Evolutionary conservation across 495 filamentous ascomycete species (phyloP).

Genomic region (Aspergillus heteromorphus): DNA sequence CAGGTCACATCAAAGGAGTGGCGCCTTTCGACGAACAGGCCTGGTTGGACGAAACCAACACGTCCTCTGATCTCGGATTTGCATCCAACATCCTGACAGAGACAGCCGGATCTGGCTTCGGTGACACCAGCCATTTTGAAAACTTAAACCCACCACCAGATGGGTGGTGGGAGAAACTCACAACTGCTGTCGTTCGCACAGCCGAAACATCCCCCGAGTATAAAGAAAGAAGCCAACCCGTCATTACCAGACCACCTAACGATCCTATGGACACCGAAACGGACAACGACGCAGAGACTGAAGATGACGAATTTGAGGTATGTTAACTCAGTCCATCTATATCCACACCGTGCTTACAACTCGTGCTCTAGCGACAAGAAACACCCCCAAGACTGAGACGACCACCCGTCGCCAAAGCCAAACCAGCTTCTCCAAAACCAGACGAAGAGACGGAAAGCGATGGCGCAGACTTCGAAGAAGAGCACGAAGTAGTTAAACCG

Average conservation of each 20-base stretch:
- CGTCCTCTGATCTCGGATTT: constrained; percentile 11
- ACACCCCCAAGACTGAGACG: constrained; percentile 29
- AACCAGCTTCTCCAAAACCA: background rate
- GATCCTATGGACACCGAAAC: constrained; percentile 3
- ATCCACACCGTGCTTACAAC: constrained; percentile 2
- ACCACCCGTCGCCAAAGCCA: constrained; percentile 2
- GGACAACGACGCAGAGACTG: constrained; percentile 19
- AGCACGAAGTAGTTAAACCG: background rate
- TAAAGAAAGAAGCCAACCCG: constrained; percentile 1
- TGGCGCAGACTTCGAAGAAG: background rate
- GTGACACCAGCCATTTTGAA: background rate
- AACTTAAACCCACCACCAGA: constrained; percentile 16
- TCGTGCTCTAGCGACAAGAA: constrained; percentile 30
- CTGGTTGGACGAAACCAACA: constrained; percentile 31
- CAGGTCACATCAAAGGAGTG: constrained; percentile 41
- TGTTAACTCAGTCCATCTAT: background rate
- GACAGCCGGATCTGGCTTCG: constrained; percentile 9
- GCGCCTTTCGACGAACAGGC: constrained; percentile 39
- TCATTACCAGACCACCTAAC: background rate
- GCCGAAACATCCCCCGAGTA: background rate
- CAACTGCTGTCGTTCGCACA: background rate
- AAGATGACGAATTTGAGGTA: constrained; percentile 37
- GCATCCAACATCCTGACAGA: constrained; percentile 26
- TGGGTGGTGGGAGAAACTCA: constrained; percentile 39
- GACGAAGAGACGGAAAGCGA: constrained; percentile 1